Conservation (phyloP, 1,284 basidiomycete genomes). For the Austroboletus olivaceoglutinosus region DNA sequence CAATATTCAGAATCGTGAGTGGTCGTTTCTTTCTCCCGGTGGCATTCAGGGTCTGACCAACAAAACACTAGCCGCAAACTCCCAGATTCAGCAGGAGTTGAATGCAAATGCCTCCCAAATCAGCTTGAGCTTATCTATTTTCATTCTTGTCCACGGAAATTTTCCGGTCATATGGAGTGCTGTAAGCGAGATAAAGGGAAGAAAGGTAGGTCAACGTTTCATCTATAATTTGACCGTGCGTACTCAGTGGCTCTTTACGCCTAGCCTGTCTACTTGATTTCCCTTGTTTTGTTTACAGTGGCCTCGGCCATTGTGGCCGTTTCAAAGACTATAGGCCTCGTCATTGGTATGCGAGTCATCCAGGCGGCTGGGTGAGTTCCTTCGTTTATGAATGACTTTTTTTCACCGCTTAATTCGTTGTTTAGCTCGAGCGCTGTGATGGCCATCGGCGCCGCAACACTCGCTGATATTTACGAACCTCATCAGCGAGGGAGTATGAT, state of each 20-base stretch:
- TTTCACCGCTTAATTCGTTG: not conserved
- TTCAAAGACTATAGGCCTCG: constrained; percentile 58
- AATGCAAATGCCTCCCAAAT: constrained; percentile 68
- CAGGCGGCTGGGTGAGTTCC: constrained; percentile 59
- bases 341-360: constrained; percentile 73
- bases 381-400: not conserved
- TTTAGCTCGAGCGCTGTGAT: constrained; percentile 72
- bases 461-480: constrained; percentile 82
- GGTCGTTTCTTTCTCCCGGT: not conserved
- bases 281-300: constrained; percentile 57
- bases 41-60: constrained; percentile 10
- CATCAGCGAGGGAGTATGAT: constrained; percentile 77
- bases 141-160: constrained; percentile 73
- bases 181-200: constrained; percentile 76
- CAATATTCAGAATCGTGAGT: constrained; percentile 69
- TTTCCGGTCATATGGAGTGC: constrained; percentile 71
- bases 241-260: not conserved
- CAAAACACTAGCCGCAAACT: constrained; percentile 54
- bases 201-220: constrained; percentile 50
- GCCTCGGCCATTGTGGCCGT: constrained; percentile 66
- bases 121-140: constrained; percentile 73
- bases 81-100: constrained; percentile 65
- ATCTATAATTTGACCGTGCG: not conserved
- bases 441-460: constrained; percentile 75
- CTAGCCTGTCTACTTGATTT: constrained; percentile 62